Percentiles rank a stretch among this genome's conserved stretches.
These are phyloP conservation scores for Cercospora janseana DNA, from an alignment of 2,329 filamentous ascomycete species.

Conservation along the genomic window DNA sequence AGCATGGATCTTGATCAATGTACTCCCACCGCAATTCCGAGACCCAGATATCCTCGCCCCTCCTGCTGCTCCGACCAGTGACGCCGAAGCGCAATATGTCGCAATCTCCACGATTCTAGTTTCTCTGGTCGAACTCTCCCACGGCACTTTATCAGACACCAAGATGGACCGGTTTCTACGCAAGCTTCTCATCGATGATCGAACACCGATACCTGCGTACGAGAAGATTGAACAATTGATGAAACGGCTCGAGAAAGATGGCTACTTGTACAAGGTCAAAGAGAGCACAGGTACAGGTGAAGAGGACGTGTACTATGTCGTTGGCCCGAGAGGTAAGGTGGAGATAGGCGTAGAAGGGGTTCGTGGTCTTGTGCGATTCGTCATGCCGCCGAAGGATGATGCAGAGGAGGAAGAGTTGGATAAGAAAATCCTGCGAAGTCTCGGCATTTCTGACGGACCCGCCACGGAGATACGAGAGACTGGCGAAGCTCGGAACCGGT, in stretches of 20 bases:
- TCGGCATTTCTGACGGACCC: slow-evolving; percentile 31
- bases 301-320: slow-evolving; percentile 73
- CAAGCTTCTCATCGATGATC: slow-evolving; percentile 71
- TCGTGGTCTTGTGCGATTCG: slow-evolving; percentile 62
- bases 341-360: slow-evolving; percentile 80
- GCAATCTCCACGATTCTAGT: slow-evolving; percentile 80
- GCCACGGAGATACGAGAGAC: slow-evolving; percentile 3
- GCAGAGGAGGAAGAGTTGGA: slow-evolving; percentile 36
- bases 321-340: slow-evolving; percentile 80
- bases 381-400: slow-evolving; percentile 45
- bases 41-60: slow-evolving; percentile 64
- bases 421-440: slow-evolving; percentile 36
- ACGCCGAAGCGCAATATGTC: slow-evolving; percentile 74
- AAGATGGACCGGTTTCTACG: slow-evolving; percentile 74
- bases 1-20: slow-evolving; percentile 73
- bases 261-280: slow-evolving; percentile 73
- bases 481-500: slow-evolving; percentile 8
- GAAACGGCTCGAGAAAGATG: slow-evolving; percentile 72
- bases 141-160: slow-evolving; percentile 70
- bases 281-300: slow-evolving; percentile 67
- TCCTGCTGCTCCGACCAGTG: slow-evolving; percentile 61
- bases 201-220: slow-evolving; percentile 55
- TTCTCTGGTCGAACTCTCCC: slow-evolving; percentile 68
- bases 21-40: slow-evolving; percentile 67
- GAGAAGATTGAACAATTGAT: slow-evolving; percentile 75